A percentile compares a stretch with the other conserved stretches of the same genome.
Conservation (phyloP, 1,139 yeast genomes). For the Meyerozyma smithsonii region DNA sequence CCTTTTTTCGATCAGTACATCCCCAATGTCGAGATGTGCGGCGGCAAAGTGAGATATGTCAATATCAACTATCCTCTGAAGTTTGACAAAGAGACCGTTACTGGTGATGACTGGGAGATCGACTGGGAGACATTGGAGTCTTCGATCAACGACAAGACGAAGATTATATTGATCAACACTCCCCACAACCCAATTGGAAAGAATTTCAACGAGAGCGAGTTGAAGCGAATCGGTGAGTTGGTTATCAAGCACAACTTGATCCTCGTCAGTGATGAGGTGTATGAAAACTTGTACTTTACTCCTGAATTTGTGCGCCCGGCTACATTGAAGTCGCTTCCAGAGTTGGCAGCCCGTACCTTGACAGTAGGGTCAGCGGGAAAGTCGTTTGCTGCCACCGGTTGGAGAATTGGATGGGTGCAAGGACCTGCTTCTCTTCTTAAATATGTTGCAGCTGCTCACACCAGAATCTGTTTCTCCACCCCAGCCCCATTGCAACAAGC, state of each 20-base stretch:
- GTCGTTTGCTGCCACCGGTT: slow-evolving; percentile 96
- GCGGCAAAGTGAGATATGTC: slow-evolving; percentile 85
- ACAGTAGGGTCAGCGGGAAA: slow-evolving; percentile 98
- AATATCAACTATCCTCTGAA: slow-evolving; percentile 81
- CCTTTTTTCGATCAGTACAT: slow-evolving; percentile 97
- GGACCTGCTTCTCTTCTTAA: slow-evolving; percentile 80
- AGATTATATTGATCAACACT: slow-evolving; percentile 80
- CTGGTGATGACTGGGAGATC: slow-evolving; percentile 83
- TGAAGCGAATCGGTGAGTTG: slow-evolving; percentile 66
- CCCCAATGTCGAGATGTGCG: slow-evolving; percentile 87
- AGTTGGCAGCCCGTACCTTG: slow-evolving; percentile 70
- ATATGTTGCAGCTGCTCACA: slow-evolving; percentile 85
- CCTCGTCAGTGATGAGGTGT: slow-evolving; percentile 88
- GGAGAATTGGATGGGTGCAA: slow-evolving; percentile 96
- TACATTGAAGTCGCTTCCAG: slow-evolving; percentile 60
- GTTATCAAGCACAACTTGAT: slow-evolving; percentile 81
- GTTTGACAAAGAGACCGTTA: slow-evolving; percentile 55
- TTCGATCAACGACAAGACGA: slow-evolving; percentile 71
- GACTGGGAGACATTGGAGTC: slow-evolving; percentile 72
- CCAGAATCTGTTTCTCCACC: slow-evolving; percentile 83
- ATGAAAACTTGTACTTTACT: slow-evolving; percentile 78
- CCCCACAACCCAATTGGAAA: slow-evolving; percentile 98
- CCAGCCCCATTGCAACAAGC: slow-evolving; percentile 97
- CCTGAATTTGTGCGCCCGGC: slow-evolving; percentile 78
- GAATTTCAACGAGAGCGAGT: slow-evolving; percentile 71